phyloP scores from a whole-genome alignment of 768 basidiomycete species.

The Leccinum uliginosum region DNA sequence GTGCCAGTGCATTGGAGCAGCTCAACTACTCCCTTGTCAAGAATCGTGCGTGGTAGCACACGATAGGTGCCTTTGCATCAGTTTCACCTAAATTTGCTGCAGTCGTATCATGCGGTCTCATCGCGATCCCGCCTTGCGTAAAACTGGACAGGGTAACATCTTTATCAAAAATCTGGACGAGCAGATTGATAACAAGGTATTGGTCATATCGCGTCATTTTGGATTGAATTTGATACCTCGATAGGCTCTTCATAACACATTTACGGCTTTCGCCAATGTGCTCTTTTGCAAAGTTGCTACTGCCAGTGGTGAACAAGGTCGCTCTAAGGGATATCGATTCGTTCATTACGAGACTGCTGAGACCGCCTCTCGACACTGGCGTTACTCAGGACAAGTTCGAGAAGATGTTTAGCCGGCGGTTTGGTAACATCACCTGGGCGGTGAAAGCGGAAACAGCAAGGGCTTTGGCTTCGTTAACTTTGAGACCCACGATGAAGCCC shows the following conservation, averaged over 20 bases:
- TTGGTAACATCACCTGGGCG: slow-evolving; percentile 85
- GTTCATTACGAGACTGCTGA: slow-evolving; percentile 99
- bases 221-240: background rate
- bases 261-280: slow-evolving; percentile 98
- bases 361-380: slow-evolving; percentile 82
- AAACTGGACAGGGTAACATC: slow-evolving; percentile 99
- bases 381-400: slow-evolving; percentile 83
- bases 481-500: slow-evolving; percentile 88
- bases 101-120: slow-evolving; percentile 99
- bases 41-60: slow-evolving; percentile 86
- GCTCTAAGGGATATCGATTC: slow-evolving; percentile 96
- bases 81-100: slow-evolving; percentile 3
- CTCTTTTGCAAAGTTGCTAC: slow-evolving; percentile 98
- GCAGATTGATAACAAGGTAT: slow-evolving; percentile 93
- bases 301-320: slow-evolving; percentile 92
- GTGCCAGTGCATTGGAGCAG: slow-evolving; percentile 96
- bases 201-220: background rate
- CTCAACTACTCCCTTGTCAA: slow-evolving; percentile 99
- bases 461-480: slow-evolving; percentile 99
- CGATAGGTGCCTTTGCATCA: background rate
- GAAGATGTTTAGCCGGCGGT: slow-evolving; percentile 68
- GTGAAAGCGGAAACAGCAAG: slow-evolving; percentile 90
- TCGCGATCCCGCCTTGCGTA: slow-evolving; percentile 97
- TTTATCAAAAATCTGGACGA: slow-evolving; percentile 99
- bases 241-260: slow-evolving; percentile 97